Evolutionary conservation across 1,139 yeast genomes (phyloP).

Genomic region (Candida sojae): DNA sequence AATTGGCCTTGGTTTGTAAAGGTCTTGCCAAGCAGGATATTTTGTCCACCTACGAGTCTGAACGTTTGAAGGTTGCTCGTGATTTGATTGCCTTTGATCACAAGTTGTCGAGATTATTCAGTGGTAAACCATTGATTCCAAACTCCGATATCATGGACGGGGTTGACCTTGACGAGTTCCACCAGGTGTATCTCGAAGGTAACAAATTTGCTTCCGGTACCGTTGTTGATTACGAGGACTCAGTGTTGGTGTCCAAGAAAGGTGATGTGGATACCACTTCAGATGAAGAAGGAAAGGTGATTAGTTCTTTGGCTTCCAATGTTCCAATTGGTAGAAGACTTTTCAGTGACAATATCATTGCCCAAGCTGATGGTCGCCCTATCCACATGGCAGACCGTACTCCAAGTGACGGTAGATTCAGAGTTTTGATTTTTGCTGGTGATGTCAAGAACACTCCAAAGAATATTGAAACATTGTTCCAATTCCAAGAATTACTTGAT

Average conservation of each 20-base stretch:
- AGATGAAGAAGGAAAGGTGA: slow-evolving; percentile 9
- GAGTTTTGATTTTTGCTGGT: slow-evolving; percentile 28
- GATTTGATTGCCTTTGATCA: slow-evolving; percentile 33
- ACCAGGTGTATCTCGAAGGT: slow-evolving; percentile 25
- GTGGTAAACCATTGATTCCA: slow-evolving; percentile 24
- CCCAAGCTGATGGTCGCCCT: slow-evolving; percentile 28
- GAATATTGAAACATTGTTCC: slow-evolving; percentile 13
- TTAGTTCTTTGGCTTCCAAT: slow-evolving; percentile 19
- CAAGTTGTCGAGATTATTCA: slow-evolving; percentile 29
- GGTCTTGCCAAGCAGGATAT: slow-evolving; percentile 21
- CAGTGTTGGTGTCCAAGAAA: slow-evolving; percentile 14
- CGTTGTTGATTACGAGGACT: slow-evolving; percentile 26
- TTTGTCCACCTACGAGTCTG: slow-evolving; percentile 28
- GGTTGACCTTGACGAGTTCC: slow-evolving; percentile 28
- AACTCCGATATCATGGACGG: slow-evolving; percentile 19
- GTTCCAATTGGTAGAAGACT: slow-evolving; percentile 29
- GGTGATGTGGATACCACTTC: neutral
- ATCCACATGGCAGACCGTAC: slow-evolving; percentile 23
- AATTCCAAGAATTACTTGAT: slow-evolving; percentile 19
- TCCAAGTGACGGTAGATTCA: slow-evolving; percentile 25
- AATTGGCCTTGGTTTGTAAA: slow-evolving; percentile 30
- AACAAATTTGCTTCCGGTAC: slow-evolving; percentile 33
- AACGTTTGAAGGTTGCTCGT: slow-evolving; percentile 29
- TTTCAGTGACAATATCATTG: slow-evolving; percentile 20
- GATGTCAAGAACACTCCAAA: slow-evolving; percentile 17